A percentile compares a stretch with the other conserved stretches of the same genome.
phyloP scores from a whole-genome alignment of 1,139 yeast species.

The Pneumocystis wakefieldiae region DNA sequence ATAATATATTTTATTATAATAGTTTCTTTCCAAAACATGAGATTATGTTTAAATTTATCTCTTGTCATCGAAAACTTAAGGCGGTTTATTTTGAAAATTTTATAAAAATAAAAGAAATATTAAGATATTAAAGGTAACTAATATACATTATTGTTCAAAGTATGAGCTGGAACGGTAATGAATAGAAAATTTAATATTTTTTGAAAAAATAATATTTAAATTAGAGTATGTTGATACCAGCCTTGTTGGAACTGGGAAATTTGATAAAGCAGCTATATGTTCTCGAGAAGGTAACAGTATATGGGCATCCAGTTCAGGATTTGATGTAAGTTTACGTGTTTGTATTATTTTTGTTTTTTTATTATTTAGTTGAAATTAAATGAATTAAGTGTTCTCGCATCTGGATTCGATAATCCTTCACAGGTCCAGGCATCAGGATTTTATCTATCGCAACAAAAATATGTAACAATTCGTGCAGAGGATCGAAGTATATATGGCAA shows the following conservation, averaged over 20 bases:
- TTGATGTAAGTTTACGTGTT: constrained; percentile 32
- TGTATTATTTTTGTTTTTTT: background rate
- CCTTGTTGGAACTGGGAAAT: constrained; percentile 64
- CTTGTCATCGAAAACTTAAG: background rate
- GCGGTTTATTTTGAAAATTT: background rate
- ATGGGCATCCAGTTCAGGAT: constrained; percentile 77
- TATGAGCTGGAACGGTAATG: background rate
- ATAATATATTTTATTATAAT: background rate
- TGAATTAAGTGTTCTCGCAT: constrained; percentile 62
- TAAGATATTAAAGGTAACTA: background rate
- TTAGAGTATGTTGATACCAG: constrained; percentile 79
- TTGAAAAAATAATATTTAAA: background rate
- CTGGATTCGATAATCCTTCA: constrained; percentile 68
- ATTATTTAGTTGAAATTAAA: constrained; percentile 29
- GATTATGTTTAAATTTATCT: background rate
- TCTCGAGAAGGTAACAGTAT: constrained; percentile 88
- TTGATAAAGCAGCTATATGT: constrained; percentile 84
- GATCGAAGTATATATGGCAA: constrained; percentile 90
- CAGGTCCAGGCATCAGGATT: constrained; percentile 72
- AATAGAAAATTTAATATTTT: background rate
- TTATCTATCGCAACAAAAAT: constrained; percentile 72
- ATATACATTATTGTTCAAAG: background rate
- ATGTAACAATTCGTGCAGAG: constrained; percentile 77
- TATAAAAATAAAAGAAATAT: background rate
- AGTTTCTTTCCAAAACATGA: background rate